phyloP scores from a whole-genome alignment of 306 rosid species.

The Styphnolobium japonicum region DNA sequence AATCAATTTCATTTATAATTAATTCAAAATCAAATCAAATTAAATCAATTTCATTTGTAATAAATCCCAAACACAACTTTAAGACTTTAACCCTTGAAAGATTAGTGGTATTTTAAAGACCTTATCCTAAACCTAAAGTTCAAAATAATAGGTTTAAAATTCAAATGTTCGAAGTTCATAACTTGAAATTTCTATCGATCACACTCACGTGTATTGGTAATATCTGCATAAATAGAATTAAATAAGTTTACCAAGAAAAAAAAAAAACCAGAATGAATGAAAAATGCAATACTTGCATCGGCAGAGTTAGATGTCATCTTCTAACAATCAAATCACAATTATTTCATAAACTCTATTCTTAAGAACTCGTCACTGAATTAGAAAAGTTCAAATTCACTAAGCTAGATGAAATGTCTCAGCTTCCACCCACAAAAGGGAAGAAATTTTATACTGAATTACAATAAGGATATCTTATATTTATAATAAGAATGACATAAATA shows the following conservation, averaged over 20 bases:
- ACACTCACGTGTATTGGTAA: neutral
- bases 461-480: neutral
- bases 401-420: neutral
- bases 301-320: neutral
- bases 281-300: neutral
- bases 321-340: neutral
- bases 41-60: too few relatives aligned
- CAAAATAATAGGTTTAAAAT: too few relatives aligned
- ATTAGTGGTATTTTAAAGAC: too few relatives aligned
- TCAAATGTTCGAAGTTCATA: too few relatives aligned
- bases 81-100: too few relatives aligned
- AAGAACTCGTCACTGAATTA: neutral
- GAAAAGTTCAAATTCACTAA: neutral
- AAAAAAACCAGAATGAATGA: too few relatives aligned
- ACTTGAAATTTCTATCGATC: too few relatives aligned
- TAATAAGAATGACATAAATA: conserved; percentile 4
- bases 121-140: too few relatives aligned
- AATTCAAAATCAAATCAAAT: too few relatives aligned
- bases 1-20: too few relatives aligned
- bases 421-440: neutral
- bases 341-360: neutral
- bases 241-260: too few relatives aligned
- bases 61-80: too few relatives aligned
- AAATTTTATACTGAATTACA: neutral
- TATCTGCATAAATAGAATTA: neutral